These are phyloP conservation scores for Cochlearia excelsa DNA, from an alignment of 345 rosid genomes.

Conservation along the genomic window DNA sequence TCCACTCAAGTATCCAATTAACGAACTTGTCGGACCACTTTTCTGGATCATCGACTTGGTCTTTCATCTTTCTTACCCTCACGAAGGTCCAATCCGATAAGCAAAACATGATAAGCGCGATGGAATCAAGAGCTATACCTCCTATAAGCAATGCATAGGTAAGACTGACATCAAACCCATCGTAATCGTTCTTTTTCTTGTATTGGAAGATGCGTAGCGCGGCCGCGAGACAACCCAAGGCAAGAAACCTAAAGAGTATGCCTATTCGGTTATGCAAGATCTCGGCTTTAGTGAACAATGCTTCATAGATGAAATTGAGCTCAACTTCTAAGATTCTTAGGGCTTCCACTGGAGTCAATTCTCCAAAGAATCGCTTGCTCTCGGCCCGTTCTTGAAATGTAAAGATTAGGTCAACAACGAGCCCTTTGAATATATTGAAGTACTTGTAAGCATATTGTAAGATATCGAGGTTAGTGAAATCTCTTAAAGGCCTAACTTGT, in stretches of 20 bases:
- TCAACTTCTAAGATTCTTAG: constrained; percentile 42
- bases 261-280: constrained; percentile 23
- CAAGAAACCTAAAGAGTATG: constrained; percentile 19
- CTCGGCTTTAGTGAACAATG: constrained; percentile 41
- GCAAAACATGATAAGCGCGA: constrained; percentile 46
- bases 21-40: neutral
- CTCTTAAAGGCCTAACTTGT: neutral
- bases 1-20: constrained; percentile 23
- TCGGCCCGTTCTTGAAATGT: constrained; percentile 23
- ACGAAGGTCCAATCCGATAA: constrained; percentile 60
- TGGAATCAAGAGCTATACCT: constrained; percentile 33
- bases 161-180: constrained; percentile 29
- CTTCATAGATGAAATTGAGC: constrained; percentile 43
- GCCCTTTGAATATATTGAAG: constrained; percentile 29
- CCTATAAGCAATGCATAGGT: constrained; percentile 39
- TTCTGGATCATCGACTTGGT: constrained; percentile 10
- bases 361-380: constrained; percentile 23
- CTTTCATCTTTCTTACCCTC: constrained; percentile 23
- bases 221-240: constrained; percentile 15
- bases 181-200: constrained; percentile 1
- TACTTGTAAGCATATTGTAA: constrained; percentile 31
- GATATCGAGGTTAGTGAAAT: neutral
- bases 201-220: constrained; percentile 18
- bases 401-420: constrained; percentile 32
- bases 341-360: constrained; percentile 21